Evolutionary conservation across 306 rosid genomes (phyloP), one percentile per base, ranked within the genome.

Genomic region (Dalbergia cochinchinensis): DNA sequence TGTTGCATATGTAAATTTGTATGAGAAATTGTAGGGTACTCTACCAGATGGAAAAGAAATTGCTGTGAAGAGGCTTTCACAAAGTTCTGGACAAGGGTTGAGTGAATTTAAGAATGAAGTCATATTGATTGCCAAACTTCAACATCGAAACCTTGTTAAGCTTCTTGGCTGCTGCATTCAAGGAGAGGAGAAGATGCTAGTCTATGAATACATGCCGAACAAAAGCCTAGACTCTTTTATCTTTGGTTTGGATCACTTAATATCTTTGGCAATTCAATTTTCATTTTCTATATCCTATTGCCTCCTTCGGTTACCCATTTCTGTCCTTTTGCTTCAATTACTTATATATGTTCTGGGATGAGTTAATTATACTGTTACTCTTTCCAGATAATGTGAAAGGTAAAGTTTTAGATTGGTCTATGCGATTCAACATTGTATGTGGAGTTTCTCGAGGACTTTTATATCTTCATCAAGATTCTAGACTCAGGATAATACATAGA

Each of bases 391-490:
- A 69, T 22, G 64, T n/a, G 26, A 82, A 70, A 63, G 35, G 63
- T 15, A 74, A 63, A 33, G 6, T 18, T 53, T 35, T 88, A 37
- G 84, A 85, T 60, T 88, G 91, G 91, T 19, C 83, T 47, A 80
- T 61, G 72, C 89, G 87, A 64, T 80, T 83, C 76, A 66, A 78
- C 71, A 85, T 88, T 31, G 53, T 83, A 20, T 50, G 55, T 18
- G 95, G 92, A 60, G 60, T 91, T 50, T 89, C 88, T 0, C 82
- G 90, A 13, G 91, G 95, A 33, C 89, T 89, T 39, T 42, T 91
- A 4, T 91, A 91, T 81, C 95, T 91, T 57, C 92, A 91, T 71
- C 83, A 83, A 78, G 86, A 83, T 66, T 83, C 86, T 15, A 78
- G 86, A 6, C 57, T 83, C 41, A 78, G 86, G 33, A 83, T 83